Conservation (phyloP, 2,329 filamentous ascomycete genomes). For the Aspergillus versicolor region DNA sequence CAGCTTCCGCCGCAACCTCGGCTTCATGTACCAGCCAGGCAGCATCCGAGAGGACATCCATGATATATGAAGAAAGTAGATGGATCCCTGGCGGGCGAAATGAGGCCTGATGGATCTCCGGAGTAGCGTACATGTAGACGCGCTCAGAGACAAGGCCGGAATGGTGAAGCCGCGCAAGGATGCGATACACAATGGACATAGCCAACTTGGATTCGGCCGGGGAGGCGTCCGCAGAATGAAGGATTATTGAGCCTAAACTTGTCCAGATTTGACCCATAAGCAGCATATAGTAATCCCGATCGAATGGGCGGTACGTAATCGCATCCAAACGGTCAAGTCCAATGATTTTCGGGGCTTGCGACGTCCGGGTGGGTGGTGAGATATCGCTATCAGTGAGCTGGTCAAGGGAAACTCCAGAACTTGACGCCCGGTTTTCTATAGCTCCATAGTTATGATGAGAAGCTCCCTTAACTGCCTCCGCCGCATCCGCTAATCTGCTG, state of each 20-base stretch:
- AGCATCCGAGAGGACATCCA: conserved; percentile 48
- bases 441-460: conserved; percentile 23
- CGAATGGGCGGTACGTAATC: conserved; percentile 26
- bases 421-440: conserved; percentile 28
- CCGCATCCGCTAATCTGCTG: conserved; percentile 38
- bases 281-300: conserved; percentile 21
- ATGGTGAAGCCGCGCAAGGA: conserved; percentile 48
- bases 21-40: conserved; percentile 45
- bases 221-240: conserved; percentile 40
- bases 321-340: conserved; percentile 20
- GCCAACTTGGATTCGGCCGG: conserved; percentile 35
- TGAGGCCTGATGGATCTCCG: conserved; percentile 26
- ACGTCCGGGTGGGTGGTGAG: conserved; percentile 5
- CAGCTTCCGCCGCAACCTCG: conserved; percentile 36
- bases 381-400: conserved; percentile 24
- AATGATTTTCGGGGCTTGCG: background rate
- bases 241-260: conserved; percentile 40
- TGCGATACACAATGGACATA: conserved; percentile 47
- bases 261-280: conserved; percentile 41
- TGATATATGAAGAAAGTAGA: conserved; percentile 45
- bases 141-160: conserved; percentile 42
- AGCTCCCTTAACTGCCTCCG: conserved; percentile 25
- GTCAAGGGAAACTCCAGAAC: conserved; percentile 27
- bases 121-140: conserved; percentile 42
- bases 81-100: conserved; percentile 46